phyloP scores from a whole-genome alignment of 129 eudicot genomes.

The Pseudognaphalium luteoalbum region DNA sequence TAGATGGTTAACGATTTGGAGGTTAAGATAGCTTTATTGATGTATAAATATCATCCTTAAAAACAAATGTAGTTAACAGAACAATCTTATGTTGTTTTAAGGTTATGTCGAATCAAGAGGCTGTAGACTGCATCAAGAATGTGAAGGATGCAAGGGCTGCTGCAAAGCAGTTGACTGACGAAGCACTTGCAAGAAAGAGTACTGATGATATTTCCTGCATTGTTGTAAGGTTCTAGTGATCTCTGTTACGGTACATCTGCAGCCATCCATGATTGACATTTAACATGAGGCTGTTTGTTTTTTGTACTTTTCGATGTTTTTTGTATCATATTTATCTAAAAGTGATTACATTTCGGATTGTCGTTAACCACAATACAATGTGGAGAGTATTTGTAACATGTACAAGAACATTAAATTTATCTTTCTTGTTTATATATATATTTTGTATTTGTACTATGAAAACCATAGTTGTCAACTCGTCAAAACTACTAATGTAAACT shows the following conservation, averaged over 20 bases:
- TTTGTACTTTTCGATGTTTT: constrained; percentile 8
- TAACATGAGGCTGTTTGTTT: constrained; percentile 12
- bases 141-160: constrained; percentile 76
- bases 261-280: neutral
- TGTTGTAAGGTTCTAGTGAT: constrained; percentile 75
- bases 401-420: constrained; percentile 11
- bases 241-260: neutral
- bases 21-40: neutral
- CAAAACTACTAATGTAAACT: neutral
- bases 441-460: neutral
- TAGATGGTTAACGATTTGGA: neutral
- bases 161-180: constrained; percentile 75
- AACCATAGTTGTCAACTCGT: too few relatives aligned
- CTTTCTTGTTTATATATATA: neutral
- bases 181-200: constrained; percentile 81
- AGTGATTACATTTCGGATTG: constrained; percentile 3
- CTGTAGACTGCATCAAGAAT: constrained; percentile 68
- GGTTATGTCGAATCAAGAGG: constrained; percentile 97
- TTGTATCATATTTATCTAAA: constrained; percentile 17
- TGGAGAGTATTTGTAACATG: constrained; percentile 10
- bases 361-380: constrained; percentile 17
- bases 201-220: constrained; percentile 94
- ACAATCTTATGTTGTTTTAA: constrained; percentile 19
- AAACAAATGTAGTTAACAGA: too few relatives aligned
- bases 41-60: neutral